Conservation (phyloP, 2,329 filamentous ascomycete species). For the Scedosporium aurantiacum region DNA sequence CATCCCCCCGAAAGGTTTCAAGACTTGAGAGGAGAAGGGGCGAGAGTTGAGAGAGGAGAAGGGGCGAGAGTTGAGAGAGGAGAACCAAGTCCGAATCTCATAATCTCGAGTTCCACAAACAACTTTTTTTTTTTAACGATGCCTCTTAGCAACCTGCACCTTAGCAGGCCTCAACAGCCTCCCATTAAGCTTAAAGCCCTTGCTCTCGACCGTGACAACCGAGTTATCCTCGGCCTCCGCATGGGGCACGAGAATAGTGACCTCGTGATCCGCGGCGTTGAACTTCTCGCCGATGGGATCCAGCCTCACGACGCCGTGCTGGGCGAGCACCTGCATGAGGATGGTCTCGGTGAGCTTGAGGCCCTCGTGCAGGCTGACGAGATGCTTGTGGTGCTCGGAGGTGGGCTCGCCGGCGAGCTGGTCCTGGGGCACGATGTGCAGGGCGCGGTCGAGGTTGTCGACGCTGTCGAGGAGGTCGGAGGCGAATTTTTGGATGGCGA, state of each 20-base stretch:
- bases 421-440: constrained; percentile 64
- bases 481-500: constrained; percentile 91
- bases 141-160: constrained; percentile 83
- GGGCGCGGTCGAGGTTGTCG: constrained; percentile 93
- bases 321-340: constrained; percentile 77
- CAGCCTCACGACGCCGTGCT: constrained; percentile 87
- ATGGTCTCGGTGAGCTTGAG: constrained; percentile 92
- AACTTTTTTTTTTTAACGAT: too few species aligned
- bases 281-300: constrained; percentile 79
- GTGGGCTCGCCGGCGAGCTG: constrained; percentile 49
- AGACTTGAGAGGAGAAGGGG: background rate
- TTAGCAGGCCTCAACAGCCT: constrained; percentile 83
- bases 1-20: background rate
- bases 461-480: constrained; percentile 90
- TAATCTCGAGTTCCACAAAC: too few species aligned
- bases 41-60: too few species aligned
- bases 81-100: background rate
- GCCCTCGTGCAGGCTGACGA: constrained; percentile 73
- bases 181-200: constrained; percentile 91
- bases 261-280: constrained; percentile 93
- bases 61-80: background rate
- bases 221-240: constrained; percentile 80
- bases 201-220: constrained; percentile 87
- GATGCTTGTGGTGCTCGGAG: constrained; percentile 52
- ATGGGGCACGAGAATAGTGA: constrained; percentile 85